Evolutionary conservation across 352 stramenopile genomes (phyloP).

Genomic region (Phytophthora macrochlamydospora): DNA sequence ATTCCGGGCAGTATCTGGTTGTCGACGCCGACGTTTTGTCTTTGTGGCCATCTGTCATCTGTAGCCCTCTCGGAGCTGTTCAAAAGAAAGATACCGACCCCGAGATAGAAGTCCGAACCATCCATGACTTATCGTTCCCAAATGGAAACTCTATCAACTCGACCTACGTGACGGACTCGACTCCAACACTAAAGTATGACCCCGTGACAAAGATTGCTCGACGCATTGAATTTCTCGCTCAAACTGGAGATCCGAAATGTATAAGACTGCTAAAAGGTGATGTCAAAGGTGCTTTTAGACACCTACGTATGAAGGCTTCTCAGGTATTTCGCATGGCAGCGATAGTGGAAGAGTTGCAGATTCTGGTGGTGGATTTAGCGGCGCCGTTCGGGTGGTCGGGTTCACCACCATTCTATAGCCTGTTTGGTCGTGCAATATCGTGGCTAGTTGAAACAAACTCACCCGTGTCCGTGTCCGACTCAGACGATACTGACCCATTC

Average conservation of each 20-base stretch:
- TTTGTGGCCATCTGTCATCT: neutral
- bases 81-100: constrained; percentile 6
- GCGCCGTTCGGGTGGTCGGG: constrained; percentile 12
- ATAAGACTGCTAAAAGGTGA: constrained; percentile 9
- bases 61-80: constrained; percentile 3
- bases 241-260: neutral
- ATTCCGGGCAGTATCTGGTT: constrained; percentile 9
- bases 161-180: neutral
- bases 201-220: neutral
- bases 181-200: neutral
- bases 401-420: constrained; percentile 5
- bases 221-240: neutral
- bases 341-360: neutral
- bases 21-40: neutral
- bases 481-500: constrained; percentile 4
- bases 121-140: constrained; percentile 9
- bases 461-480: constrained; percentile 1
- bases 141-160: constrained; percentile 2
- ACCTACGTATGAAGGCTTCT: neutral
- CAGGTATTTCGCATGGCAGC: constrained; percentile 5
- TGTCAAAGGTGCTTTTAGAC: constrained; percentile 7
- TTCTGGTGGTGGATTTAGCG: constrained; percentile 5
- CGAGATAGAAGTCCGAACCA: neutral
- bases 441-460: constrained; percentile 6
- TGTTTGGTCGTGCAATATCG: constrained; percentile 4